A percentile compares a stretch with the other conserved stretches of the same genome.
Conservation (phyloP, 1,284 basidiomycete species). For the Vanrija pseudolonga region DNA sequence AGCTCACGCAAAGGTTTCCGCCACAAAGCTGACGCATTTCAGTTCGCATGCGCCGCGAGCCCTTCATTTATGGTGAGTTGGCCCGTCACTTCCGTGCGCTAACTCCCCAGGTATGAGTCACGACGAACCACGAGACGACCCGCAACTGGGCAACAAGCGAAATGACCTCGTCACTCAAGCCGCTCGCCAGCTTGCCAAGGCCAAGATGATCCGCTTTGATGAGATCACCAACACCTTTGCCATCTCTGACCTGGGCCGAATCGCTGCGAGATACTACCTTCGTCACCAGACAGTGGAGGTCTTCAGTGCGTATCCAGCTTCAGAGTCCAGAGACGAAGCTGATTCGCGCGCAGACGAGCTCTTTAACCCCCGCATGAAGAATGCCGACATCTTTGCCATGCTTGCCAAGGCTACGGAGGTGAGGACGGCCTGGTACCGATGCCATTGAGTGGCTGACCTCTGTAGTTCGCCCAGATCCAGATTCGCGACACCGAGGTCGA, state of each 20-base stretch:
- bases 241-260: slow-evolving; percentile 84
- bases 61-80: slow-evolving; percentile 74
- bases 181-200: slow-evolving; percentile 66
- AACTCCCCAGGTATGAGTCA: slow-evolving; percentile 65
- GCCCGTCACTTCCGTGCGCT: background rate
- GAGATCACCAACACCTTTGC: slow-evolving; percentile 60
- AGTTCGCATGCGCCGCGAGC: slow-evolving; percentile 92
- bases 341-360: slow-evolving; percentile 53
- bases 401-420: slow-evolving; percentile 89
- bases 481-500: slow-evolving; percentile 82
- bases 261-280: slow-evolving; percentile 96
- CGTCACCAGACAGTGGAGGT: slow-evolving; percentile 80
- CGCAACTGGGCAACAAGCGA: slow-evolving; percentile 70
- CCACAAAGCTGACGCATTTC: background rate
- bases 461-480: slow-evolving; percentile 90
- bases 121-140: slow-evolving; percentile 71
- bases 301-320: slow-evolving; percentile 57
- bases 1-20: slow-evolving; percentile 16
- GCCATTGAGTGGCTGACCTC: background rate
- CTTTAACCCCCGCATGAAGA: slow-evolving; percentile 82
- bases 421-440: slow-evolving; percentile 11
- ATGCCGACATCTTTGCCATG: slow-evolving; percentile 86
- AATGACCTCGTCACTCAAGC: slow-evolving; percentile 68
- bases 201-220: slow-evolving; percentile 82
- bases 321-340: background rate